phyloP scores from a whole-genome alignment of 1,284 basidiomycete genomes.

The Kwoniella shivajii region DNA sequence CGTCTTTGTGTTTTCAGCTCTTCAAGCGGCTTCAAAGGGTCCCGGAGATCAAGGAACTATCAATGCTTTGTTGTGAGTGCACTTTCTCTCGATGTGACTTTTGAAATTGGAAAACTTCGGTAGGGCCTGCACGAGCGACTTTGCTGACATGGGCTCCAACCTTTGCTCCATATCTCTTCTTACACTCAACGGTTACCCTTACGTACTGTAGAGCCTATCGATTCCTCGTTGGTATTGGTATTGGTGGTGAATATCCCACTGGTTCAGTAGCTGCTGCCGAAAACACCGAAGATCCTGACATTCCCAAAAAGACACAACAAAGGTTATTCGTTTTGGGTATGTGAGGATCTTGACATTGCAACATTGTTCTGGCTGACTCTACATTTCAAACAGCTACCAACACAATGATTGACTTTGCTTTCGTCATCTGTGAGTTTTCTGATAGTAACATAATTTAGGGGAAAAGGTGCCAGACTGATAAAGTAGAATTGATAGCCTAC shows the following conservation, averaged over 20 bases:
- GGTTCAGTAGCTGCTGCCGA: slow-evolving; percentile 90
- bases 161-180: no score
- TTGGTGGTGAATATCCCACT: slow-evolving; percentile 85
- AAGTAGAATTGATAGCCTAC: not conserved
- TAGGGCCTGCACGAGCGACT: no score
- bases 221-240: slow-evolving; percentile 74
- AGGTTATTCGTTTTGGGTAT: slow-evolving; percentile 80
- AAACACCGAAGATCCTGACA: slow-evolving; percentile 71
- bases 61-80: slow-evolving; percentile 36
- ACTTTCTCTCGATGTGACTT: not conserved
- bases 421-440: slow-evolving; percentile 69
- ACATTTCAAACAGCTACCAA: slow-evolving; percentile 56
- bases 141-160: no score
- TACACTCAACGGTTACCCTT: not conserved
- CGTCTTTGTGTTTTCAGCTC: slow-evolving; percentile 74
- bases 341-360: not conserved
- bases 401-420: slow-evolving; percentile 75
- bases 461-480: not conserved
- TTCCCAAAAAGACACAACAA: slow-evolving; percentile 78
- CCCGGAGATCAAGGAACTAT: slow-evolving; percentile 65
- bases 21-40: slow-evolving; percentile 81
- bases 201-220: slow-evolving; percentile 68
- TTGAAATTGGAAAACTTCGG: no score
- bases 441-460: not conserved
- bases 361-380: not conserved